Percentiles rank a stretch among this genome's conserved stretches.
Evolutionary conservation across 2,329 filamentous ascomycete species (phyloP).

Genomic region (Aspergillus costaricaensis): DNA sequence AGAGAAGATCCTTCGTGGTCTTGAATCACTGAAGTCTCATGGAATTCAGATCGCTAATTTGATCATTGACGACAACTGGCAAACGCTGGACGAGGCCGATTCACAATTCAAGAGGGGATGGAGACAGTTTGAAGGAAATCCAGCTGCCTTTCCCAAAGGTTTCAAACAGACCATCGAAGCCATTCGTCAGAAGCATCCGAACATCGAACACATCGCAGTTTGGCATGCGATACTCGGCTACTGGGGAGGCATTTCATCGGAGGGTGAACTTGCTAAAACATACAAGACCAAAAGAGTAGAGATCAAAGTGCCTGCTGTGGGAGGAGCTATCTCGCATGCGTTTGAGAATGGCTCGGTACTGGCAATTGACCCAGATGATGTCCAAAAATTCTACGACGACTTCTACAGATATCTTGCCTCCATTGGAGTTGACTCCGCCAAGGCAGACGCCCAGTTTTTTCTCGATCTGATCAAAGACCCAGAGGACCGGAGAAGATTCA

Average conservation of each 20-base stretch:
- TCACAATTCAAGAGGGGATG: conserved; percentile 60
- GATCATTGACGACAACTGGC: conserved; percentile 98
- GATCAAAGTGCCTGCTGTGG: conserved; percentile 56
- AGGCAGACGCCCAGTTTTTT: conserved; percentile 91
- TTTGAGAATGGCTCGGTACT: conserved; percentile 60
- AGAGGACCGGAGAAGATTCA: conserved; percentile 69
- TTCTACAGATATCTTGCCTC: conserved; percentile 81
- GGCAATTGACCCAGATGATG: conserved; percentile 72
- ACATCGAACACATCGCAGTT: conserved; percentile 81
- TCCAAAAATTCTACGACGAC: conserved; percentile 78
- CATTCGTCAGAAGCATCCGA: conserved; percentile 69
- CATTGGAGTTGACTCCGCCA: conserved; percentile 80
- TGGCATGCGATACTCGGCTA: conserved; percentile 91
- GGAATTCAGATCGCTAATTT: conserved; percentile 79
- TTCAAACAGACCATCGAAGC: conserved; percentile 69
- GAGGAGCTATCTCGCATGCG: conserved; percentile 42
- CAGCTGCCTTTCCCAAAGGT: conserved; percentile 74
- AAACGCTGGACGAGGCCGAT: conserved; percentile 65
- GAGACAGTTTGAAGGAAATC: conserved; percentile 84
- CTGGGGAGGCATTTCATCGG: conserved; percentile 83
- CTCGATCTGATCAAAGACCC: conserved; percentile 74
- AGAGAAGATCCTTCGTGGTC: conserved; percentile 72
- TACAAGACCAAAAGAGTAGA: conserved; percentile 72
- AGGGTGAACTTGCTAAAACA: conserved; percentile 70
- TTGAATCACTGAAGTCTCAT: conserved; percentile 69